These are phyloP conservation scores for Xylaria sp. DNA, from an alignment of 2,329 filamentous ascomycete species.

Conservation along the genomic window DNA sequence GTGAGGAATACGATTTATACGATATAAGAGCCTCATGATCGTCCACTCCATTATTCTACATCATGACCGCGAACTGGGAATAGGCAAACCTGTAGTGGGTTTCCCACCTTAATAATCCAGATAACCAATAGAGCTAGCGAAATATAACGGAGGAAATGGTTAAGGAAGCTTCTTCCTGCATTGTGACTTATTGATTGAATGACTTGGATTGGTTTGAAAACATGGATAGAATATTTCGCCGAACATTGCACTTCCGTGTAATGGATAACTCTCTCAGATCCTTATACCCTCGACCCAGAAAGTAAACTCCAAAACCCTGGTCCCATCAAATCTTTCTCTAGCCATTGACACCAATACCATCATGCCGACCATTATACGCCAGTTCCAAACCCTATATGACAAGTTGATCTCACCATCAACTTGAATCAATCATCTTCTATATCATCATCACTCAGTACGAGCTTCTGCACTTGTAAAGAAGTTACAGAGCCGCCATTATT, in stretches of 20 bases:
- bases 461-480: slow-evolving; percentile 64
- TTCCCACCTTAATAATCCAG: slow-evolving; percentile 2
- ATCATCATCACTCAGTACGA: slow-evolving; percentile 84
- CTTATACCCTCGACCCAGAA: background rate
- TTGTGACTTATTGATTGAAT: background rate
- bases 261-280: background rate
- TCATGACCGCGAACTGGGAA: background rate
- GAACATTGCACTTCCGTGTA: background rate
- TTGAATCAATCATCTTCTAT: slow-evolving; percentile 73
- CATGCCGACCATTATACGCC: background rate
- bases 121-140: background rate
- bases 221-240: background rate
- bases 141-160: background rate
- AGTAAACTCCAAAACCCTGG: slow-evolving; percentile 1
- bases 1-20: slow-evolving; percentile 30
- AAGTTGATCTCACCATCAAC: slow-evolving; percentile 19
- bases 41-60: background rate
- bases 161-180: background rate
- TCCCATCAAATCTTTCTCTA: background rate
- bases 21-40: slow-evolving; percentile 15
- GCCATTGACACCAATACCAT: background rate
- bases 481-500: slow-evolving; percentile 42
- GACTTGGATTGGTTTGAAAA: background rate
- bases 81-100: background rate
- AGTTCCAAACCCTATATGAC: background rate